Percentiles rank a stretch among this genome's conserved stretches.
Conservation (phyloP, 192 early-diverging fungal genomes). For the Mortierella antarctica region DNA sequence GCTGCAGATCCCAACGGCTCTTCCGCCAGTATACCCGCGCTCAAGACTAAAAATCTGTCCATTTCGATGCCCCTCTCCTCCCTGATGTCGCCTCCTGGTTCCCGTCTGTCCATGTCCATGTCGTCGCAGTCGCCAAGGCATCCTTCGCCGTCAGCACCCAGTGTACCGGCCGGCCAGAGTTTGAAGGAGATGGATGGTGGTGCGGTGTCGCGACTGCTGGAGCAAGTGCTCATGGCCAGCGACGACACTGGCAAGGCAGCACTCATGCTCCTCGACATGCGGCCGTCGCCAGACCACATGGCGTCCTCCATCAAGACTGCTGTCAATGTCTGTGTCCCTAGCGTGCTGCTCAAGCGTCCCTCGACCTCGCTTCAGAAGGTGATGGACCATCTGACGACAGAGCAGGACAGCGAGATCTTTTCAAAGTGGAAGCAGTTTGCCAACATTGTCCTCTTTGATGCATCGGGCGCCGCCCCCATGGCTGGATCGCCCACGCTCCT, state of each 20-base stretch:
- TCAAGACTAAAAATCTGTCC: conserved; percentile 24
- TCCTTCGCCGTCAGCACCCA: conserved; percentile 2
- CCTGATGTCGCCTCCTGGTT: conserved; percentile 38
- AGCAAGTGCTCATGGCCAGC: conserved; percentile 12
- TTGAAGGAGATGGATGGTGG: conserved; percentile 16
- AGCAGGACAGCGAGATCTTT: conserved; percentile 60
- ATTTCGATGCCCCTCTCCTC: conserved; percentile 36
- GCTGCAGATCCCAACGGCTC: conserved; percentile 18
- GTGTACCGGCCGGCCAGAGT: conserved; percentile 27
- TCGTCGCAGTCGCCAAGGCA: conserved; percentile 18
- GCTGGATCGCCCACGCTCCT: conserved; percentile 63
- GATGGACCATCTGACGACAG: conserved; percentile 64
- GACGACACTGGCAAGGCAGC: conserved; percentile 16
- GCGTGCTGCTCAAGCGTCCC: conserved; percentile 76
- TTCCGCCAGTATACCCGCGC: conserved; percentile 25
- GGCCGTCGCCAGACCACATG: conserved; percentile 68
- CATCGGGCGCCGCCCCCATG: conserved; percentile 57
- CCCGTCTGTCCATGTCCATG: conserved; percentile 30
- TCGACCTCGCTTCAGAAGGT: conserved; percentile 74
- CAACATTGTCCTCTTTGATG: conserved; percentile 78
- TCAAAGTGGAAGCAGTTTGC: conserved; percentile 63
- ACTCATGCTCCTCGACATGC: conserved; percentile 77
- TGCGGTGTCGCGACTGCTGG: conserved; percentile 23
- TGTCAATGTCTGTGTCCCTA: conserved; percentile 77
- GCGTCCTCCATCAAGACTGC: conserved; percentile 63